phyloP scores from a whole-genome alignment of 441 rosid genomes.

The Aleurites moluccanus region DNA sequence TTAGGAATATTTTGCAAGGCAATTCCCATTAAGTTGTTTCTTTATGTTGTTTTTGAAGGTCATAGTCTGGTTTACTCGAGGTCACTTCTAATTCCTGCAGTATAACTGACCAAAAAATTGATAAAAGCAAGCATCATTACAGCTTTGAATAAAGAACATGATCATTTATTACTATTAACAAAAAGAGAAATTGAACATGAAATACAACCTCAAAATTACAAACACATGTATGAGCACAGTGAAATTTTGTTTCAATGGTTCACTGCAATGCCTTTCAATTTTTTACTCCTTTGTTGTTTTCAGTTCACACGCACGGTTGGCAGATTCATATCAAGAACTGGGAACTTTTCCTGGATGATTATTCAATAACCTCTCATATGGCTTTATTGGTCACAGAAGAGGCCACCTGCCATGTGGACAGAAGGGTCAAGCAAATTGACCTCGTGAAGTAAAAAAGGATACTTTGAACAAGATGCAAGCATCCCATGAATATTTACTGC shows the following conservation, averaged over 20 bases:
- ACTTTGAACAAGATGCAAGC: not conserved
- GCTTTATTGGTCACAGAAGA: not conserved
- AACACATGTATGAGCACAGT: constrained; percentile 9
- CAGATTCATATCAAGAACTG: constrained; percentile 14
- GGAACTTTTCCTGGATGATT: not conserved
- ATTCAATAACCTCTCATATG: not conserved
- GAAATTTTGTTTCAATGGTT: constrained; percentile 10
- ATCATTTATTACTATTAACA: not conserved
- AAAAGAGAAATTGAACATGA: not conserved
- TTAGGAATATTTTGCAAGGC: constrained; percentile 1
- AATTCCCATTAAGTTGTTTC: not conserved
- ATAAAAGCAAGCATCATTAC: not conserved
- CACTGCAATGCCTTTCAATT: constrained; percentile 10
- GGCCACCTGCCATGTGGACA: not conserved
- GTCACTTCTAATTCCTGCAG: not conserved
- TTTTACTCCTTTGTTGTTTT: constrained; percentile 6
- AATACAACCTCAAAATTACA: constrained; percentile 18
- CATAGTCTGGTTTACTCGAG: not conserved
- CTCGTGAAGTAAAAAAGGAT: not conserved
- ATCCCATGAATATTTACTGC: constrained; percentile 10
- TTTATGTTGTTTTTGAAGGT: not conserved
- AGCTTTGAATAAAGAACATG: not conserved
- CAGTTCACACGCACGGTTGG: constrained; percentile 9
- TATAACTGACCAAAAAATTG: not conserved
- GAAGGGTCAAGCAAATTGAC: constrained; percentile 14